Percentiles rank a stretch among this genome's conserved stretches.
phyloP scores from a whole-genome alignment of 805 yeast species.

The Blastobotrys chiropterorum region DNA sequence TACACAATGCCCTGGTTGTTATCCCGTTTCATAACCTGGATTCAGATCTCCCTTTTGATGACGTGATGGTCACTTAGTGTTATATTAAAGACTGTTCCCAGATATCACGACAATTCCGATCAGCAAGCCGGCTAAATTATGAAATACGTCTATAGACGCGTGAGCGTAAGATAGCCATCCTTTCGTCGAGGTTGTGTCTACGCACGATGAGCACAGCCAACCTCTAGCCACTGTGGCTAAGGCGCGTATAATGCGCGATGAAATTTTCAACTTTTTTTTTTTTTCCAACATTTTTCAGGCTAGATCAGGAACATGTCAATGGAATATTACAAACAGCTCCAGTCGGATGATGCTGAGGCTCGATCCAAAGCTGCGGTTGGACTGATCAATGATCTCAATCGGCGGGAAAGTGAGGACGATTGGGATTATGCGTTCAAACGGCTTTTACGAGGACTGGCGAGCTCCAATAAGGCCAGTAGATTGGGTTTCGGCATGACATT shows the following conservation, averaged over 20 bases:
- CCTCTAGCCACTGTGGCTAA: background rate
- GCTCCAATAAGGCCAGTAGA: conserved; percentile 78
- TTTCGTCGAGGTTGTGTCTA: too few species aligned
- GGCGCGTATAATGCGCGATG: background rate
- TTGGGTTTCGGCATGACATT: conserved; percentile 85
- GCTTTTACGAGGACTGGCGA: conserved; percentile 71
- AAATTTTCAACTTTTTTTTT: background rate
- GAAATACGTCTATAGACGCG: too few species aligned
- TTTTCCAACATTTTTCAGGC: background rate
- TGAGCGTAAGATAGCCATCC: too few species aligned
- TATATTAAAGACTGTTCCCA: background rate
- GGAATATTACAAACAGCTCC: conserved; percentile 53
- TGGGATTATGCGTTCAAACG: conserved; percentile 80
- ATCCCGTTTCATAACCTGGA: too few species aligned
- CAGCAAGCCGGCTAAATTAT: too few species aligned
- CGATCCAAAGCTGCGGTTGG: conserved; percentile 65
- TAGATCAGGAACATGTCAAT: background rate
- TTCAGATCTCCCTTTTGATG: background rate
- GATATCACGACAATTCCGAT: background rate
- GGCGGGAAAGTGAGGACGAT: conserved; percentile 39
- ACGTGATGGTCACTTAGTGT: too few species aligned
- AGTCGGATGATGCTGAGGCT: conserved; percentile 69
- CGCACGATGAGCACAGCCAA: too few species aligned
- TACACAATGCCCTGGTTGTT: too few species aligned
- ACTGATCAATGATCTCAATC: conserved; percentile 53